Base-by-base conservation (phyloP, 768 basidiomycete genomes). In the Cystofilobasidium bisporidii region DNA sequence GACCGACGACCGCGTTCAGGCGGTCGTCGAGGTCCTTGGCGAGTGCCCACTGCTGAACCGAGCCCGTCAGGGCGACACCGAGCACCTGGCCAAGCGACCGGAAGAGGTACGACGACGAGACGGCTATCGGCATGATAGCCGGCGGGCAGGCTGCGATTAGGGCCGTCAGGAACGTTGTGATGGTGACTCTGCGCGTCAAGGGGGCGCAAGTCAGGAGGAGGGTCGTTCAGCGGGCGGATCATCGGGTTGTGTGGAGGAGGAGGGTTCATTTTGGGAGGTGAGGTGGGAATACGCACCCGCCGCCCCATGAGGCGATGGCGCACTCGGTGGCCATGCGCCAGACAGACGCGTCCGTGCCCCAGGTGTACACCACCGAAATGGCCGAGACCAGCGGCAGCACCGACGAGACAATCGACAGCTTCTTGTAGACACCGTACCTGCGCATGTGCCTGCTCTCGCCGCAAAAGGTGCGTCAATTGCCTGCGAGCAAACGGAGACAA, bases 21-120 rank as follows among this genome's bases (percentile, higher is more conserved):
- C 53, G 53, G 53, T 3, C 53, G 28, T 56, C 8, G 14, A 56
- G 53, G 28, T 32, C 53, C 53, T 56, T 56, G 3, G 26, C n/a
- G 26, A 69, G 70, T 24, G 74, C 71, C 38, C 65, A 67, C 65
- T 76, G 74, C 57, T 76, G 75, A 41, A 75, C 72, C 12, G 74
- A 72, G 1, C 73, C 72, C 11, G 74, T 69, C 50, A 75, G 69
- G 9, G 74, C 69, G 20, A 76, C 72, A 8, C 75, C 75, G 33
- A 73, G 41, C 36, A 76, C 74, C 64, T 76, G 75, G 33, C 75
- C 75, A n/a, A 76, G 55, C 0, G 74, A 71, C 10, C 75, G 68
- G 65, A 73, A 75, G 53, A 76, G 70, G 61, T 75, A 76, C 53
- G 72, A 74, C 9, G 75, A 74, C 3, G 75, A 76, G 59, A 76